Evolutionary conservation across 1,139 yeast genomes (phyloP), one percentile per base, ranked within the genome.

Genomic region (Saccharomyces pastorianus): DNA sequence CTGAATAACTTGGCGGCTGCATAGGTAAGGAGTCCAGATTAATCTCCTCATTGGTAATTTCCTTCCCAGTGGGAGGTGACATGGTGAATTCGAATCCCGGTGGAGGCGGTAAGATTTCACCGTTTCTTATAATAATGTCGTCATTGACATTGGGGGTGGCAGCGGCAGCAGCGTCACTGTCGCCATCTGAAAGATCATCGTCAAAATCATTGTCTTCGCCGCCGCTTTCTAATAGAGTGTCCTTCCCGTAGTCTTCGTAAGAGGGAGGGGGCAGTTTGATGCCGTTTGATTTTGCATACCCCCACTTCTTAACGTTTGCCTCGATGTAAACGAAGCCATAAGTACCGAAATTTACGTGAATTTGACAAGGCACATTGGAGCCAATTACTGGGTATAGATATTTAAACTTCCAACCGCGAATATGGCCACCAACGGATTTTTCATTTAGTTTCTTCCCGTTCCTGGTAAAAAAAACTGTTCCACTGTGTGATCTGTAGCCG

Each of bases 251-350:
- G 28, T 75, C 73, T 32, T 83, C 82, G 61, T 85, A 85, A 6
- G 85, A 78, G 0, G 91, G 91, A 3, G 90, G 87, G 1, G 90
- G 89, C 14, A 86, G 82, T 59, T 85, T 76, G 27, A 79, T 72
- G 2, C 90, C 91, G 51, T 79, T 82, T 52, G 80, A 81, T 44
- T 86, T 85, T 25, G 95, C 95, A 61, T 89, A 86, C 1, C 97
- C 97, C 81, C 96, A 88, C 69, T 90, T 91, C 61, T 84, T 82
- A 42, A 84, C 75, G 68, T 93, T 91, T 4, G 97, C 98, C 70
- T 93, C 98, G 56, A 93, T 88, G 76, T 85, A 91, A 2, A 93
- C 96, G 72, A 85, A 93, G 0, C 98, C 99, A 55, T 83, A 76
- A 64, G 90, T 95, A 6, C 99, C 99, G 55, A 93, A 75, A 68